Base-by-base conservation (phyloP, 225 moss, liverwort and hornwort species). In the Physcomitrellopsis africana region DNA sequence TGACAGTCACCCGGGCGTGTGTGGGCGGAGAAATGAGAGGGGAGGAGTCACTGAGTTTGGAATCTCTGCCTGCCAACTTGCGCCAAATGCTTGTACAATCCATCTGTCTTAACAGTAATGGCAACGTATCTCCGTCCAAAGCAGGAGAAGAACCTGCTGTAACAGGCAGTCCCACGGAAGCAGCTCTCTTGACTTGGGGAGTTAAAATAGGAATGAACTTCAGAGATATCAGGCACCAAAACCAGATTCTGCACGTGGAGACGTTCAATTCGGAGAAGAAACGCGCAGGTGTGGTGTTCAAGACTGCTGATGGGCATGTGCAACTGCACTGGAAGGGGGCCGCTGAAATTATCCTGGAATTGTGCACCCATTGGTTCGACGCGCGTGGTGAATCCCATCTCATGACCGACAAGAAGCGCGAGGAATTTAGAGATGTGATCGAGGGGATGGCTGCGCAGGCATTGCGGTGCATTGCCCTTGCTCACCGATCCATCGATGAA, bases 201-300 rank as follows among this genome's bases (percentile, higher is more conserved):
- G 5, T 81, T 27, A 49, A 60, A 58, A 70, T 81, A 0, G 81
- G 75, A 14, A 78, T 81, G 78, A 46, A 78, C 44, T 78, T 60
- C 32, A 60, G 51, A 47, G 45, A 47, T 3, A 18, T 79, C 11
- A 51, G 75, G n/a, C 56, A 51, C 18, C 44, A 68, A 58, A 75
- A 23, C 14, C 56, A 43, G 9, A 65, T 75, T 11, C 32, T 79
- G 5, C 72, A 79, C 8, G 79, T 79, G 1, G 85, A 82, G 54
- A 79, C 79, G 1, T 75, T 85, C 53, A 85, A 85, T 51, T 85
- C 82, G 0, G 68, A 73, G 70, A 85, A 82, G 72, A 82, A 85
- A 32, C 74, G 76, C 12, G 72, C 76, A 8, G 72, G 85, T 59
- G 72, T 79, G 1, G 15, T 84, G 6, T 67, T 49, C 44, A 76